phyloP scores from a whole-genome alignment of 805 yeast genomes.

The Ogataea sp. region DNA sequence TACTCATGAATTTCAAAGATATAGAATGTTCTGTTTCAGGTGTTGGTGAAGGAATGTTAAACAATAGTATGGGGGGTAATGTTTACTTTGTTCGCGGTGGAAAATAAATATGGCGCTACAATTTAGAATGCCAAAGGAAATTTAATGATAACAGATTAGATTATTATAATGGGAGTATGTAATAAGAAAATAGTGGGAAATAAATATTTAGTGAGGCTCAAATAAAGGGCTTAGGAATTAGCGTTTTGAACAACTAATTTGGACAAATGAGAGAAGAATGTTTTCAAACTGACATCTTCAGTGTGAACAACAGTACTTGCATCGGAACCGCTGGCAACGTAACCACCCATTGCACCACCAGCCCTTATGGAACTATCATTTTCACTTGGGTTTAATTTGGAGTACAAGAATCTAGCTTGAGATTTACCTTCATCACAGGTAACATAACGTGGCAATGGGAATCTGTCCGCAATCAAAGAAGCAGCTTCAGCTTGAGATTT shows the following conservation, averaged over 20 bases:
- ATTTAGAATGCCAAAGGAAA: too few species aligned
- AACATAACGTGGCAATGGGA: slow-evolving; percentile 95
- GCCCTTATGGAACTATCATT: slow-evolving; percentile 40
- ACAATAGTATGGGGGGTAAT: too few species aligned
- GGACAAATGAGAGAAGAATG: slow-evolving; percentile 91
- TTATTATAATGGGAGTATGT: too few species aligned
- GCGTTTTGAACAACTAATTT: slow-evolving; percentile 65
- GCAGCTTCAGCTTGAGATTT: slow-evolving; percentile 92
- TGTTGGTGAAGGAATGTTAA: too few species aligned
- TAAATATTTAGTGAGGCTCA: background rate
- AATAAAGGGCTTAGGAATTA: slow-evolving; percentile 5
- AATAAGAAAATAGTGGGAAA: background rate
- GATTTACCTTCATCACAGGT: slow-evolving; percentile 98
- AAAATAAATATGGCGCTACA: too few species aligned
- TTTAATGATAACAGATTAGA: too few species aligned
- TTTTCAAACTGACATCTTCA: slow-evolving; percentile 92
- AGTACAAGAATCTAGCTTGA: slow-evolving; percentile 92
- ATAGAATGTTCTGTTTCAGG: too few species aligned
- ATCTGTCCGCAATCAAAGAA: slow-evolving; percentile 81
- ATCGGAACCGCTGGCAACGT: slow-evolving; percentile 28
- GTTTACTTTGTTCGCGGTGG: too few species aligned
- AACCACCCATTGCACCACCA: slow-evolving; percentile 43
- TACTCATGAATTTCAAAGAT: too few species aligned
- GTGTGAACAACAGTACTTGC: slow-evolving; percentile 80
- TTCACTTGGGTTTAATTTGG: slow-evolving; percentile 91